Base-by-base conservation (phyloP, 2,329 filamentous ascomycete species). In the Fusarium sp. region DNA sequence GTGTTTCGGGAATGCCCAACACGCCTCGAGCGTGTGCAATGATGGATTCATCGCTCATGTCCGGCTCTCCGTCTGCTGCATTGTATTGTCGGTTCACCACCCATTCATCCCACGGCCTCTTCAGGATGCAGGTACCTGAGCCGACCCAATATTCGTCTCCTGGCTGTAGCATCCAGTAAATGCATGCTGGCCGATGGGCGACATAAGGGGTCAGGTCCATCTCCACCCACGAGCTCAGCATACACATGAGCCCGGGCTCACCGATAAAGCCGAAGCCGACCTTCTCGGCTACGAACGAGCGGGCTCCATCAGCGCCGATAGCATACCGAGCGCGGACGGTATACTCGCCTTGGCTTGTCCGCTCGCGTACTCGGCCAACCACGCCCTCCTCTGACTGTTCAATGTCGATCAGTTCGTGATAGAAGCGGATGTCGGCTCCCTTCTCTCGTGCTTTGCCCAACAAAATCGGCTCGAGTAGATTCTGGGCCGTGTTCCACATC, bases 81-180 rank as follows among this genome's bases (percentile, higher is more conserved):
- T 71, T 66, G 59, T 71, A 71, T 42, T 71, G 69, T 3, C 69
- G 66, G 42, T 70, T 71, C n/a, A 69, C 57, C 29, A 71, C 45
- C 69, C 66, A 71, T 42, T 71, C 69, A 36, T 71, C 52, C 66
- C 66, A 71, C 13, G 69, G 69, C 25, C 57, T 69, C 54, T 59
- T 66, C 5, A 56, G 20, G 13, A 71, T 47, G 6, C 66, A 70
- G 1, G 66, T 71, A 27, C 69, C 69, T 11, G 66, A 71, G 6
- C 69, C 69, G 40, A 71, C 69, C 69, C 69, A 70, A 31, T 60
- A 70, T 33, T 52, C 63, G 18, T 71, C 63, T 31, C 69, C 69
- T 6, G 66, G 69, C n/a, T 71, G 66, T 1, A 71, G 18, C 66
- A 71, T 66, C 69, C 45, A 52, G 25, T 71, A 71, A 31, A 71